Evolutionary conservation across 441 rosid species (phyloP), one percentile per base, ranked within the genome.

Genomic region (Eruca vesicaria): DNA sequence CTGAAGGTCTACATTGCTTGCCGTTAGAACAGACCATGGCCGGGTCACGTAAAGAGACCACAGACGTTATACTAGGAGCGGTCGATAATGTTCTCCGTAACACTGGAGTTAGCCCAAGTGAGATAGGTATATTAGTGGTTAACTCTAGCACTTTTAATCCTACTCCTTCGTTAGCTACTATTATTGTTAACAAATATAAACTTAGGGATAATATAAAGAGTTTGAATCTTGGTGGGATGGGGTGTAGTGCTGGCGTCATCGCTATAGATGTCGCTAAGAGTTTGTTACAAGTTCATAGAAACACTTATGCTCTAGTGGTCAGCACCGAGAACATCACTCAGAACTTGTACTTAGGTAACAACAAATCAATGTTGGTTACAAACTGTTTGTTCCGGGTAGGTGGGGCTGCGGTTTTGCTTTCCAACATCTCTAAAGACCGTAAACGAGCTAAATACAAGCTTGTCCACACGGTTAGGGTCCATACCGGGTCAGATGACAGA

Each of bases 61-160:
- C 86, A 78, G 91, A 93, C 88, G 98, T 91, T 82, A 91, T 93
- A 86, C 84, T 84, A 68, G 93, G 90, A 61, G 87, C 94, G 56
- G 77, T 93, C 66, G 91, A 89, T 77, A 78, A 81, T 78, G 82
- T 93, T 0, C 86, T 89, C 56, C 89, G 84, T 7, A 91, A 86
- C 81, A 84, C 97, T 3, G 79, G 80, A 9, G 58, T 93, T 53
- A 91, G 86, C 69, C 88, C 96, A 0, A 89, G 83, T 72, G 96
- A 91, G 69, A 87, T 93, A 66, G 97, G 98, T 36, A 81, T 91
- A 68, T 85, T 93, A 32, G 90, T 93, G 2, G 94, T 93, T 66
- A 93, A 93, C 45, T 91, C 96, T 59, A 91, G 98, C 69, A 83
- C 92, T 84, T 93, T 93, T 74, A 93, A 91, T 79, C 98, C 98